Base-by-base conservation (phyloP, 2,329 filamentous ascomycete species). In the Penicillium sp. region DNA sequence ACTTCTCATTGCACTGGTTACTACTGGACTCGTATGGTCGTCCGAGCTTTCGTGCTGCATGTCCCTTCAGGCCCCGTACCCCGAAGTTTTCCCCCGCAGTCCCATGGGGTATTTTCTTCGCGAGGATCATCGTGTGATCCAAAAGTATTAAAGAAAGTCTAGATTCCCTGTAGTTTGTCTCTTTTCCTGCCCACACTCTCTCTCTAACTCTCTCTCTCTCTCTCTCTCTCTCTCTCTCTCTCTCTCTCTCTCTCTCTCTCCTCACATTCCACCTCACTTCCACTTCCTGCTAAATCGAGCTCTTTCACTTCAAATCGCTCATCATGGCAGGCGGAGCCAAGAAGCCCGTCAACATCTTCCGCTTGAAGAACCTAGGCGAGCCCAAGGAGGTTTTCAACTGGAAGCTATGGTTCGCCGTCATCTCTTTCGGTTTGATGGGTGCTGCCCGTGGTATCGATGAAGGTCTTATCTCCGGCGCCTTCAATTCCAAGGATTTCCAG, bases 371-470 rank as follows among this genome's bases (percentile, higher is more conserved):
- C 64, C 81, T 88, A 53, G 85, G 85, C 61, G 89, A 91, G 63
- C 91, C 91, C 4, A 84, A 84, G 59, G 86, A 90, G 72, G 85
- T 88, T 64, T 86, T 92, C 75, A 93, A 93, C 79, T 92, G 89
- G 89, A 83, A 87, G 49, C 82, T 93, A 64, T 92, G 89, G 88
- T 91, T 91, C 76, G 88, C 90, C 45, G 89, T 93, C 58, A 73
- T 91, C 65, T 88, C 87, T 4, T 92, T 92, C 65, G 88, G 88
- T 53, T 84, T 94, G 38, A 87, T 93, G 77, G 91, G 91, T 58
- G 90, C 91, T 2, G 90, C 90, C 44, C 85, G 91, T 61, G 91
- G 91, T 69, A 78, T 93, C n/a, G 91, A 94, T 65, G 91, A 94
- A 76, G 91, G 91, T 63, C 83, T 94, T 62, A 93, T 93, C 65